phyloP scores from a whole-genome alignment of 805 yeast genomes.

The Candida germanica region DNA sequence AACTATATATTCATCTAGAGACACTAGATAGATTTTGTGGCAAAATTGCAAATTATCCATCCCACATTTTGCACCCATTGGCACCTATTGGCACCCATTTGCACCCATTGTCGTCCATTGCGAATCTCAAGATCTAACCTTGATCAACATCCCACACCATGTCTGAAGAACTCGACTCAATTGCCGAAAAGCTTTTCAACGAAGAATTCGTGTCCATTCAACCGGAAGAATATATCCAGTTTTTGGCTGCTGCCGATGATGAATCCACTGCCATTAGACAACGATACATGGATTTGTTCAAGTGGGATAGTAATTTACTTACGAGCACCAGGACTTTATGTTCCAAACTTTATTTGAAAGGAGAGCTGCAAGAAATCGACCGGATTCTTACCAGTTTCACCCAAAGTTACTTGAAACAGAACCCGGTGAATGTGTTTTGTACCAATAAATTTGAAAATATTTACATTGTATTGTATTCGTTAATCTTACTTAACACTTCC shows the following conservation, averaged over 20 bases:
- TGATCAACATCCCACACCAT: too few species aligned
- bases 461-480: slow-evolving; percentile 68
- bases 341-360: slow-evolving; percentile 65
- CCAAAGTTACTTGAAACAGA: slow-evolving; percentile 54
- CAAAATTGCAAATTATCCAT: too few species aligned
- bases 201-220: slow-evolving; percentile 42
- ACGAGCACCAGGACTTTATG: slow-evolving; percentile 60
- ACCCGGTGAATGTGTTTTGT: slow-evolving; percentile 46
- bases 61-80: too few species aligned
- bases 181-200: slow-evolving; percentile 34
- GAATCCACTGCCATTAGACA: slow-evolving; percentile 41
- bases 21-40: too few species aligned
- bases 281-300: slow-evolving; percentile 46
- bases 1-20: too few species aligned
- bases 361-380: slow-evolving; percentile 81
- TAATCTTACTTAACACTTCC: slow-evolving; percentile 74
- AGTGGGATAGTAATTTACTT: slow-evolving; percentile 51
- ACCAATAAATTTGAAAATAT: slow-evolving; percentile 52
- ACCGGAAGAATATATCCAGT: slow-evolving; percentile 45
- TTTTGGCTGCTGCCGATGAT: slow-evolving; percentile 33
- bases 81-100: too few species aligned
- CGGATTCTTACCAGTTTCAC: slow-evolving; percentile 68
- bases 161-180: slow-evolving; percentile 22
- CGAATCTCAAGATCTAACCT: too few species aligned
- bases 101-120: too few species aligned